These are phyloP conservation scores for Dipteronia dyeriana DNA, from an alignment of 345 rosid species.

Conservation along the genomic window DNA sequence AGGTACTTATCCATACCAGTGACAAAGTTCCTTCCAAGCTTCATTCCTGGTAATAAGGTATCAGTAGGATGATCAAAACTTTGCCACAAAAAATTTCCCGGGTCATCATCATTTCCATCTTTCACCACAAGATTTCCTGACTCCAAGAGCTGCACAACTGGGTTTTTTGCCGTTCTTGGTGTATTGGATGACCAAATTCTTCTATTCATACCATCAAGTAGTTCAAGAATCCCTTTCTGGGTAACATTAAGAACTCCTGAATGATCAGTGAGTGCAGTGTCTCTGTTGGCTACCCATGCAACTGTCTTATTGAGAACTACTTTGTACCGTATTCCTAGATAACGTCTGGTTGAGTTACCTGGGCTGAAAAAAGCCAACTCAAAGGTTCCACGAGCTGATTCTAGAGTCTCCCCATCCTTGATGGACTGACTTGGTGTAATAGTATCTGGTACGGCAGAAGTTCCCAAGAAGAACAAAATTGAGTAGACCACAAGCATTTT, in stretches of 20 bases:
- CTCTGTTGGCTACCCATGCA: conserved; percentile 45
- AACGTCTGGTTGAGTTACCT: conserved; percentile 26
- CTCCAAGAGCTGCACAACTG: conserved; percentile 41
- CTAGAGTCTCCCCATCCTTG: conserved; percentile 23
- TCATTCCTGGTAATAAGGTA: conserved; percentile 51
- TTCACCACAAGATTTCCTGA: conserved; percentile 52
- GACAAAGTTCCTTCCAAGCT: conserved; percentile 42
- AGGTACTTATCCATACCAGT: conserved; percentile 32
- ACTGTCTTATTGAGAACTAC: conserved; percentile 21
- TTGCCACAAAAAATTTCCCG: conserved; percentile 44
- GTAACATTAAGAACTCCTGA: conserved; percentile 22
- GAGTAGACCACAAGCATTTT: conserved; percentile 9
- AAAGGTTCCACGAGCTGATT: conserved; percentile 28
- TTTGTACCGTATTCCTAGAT: conserved; percentile 50
- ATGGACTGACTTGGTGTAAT: conserved; percentile 17
- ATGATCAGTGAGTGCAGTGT: conserved; percentile 12
- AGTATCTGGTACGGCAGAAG: conserved; percentile 6
- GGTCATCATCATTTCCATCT: conserved; percentile 12
- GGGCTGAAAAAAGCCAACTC: conserved; percentile 46
- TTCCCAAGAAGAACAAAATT: background rate
- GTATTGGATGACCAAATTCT: conserved; percentile 36
- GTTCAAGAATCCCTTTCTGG: conserved; percentile 2
- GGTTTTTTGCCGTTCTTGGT: conserved; percentile 18
- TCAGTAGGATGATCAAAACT: conserved; percentile 54
- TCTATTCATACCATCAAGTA: background rate